A percentile compares a stretch with the other conserved stretches of the same genome.
Evolutionary conservation across 352 stramenopile genomes (phyloP).

Genomic region (Peronospora destructor): DNA sequence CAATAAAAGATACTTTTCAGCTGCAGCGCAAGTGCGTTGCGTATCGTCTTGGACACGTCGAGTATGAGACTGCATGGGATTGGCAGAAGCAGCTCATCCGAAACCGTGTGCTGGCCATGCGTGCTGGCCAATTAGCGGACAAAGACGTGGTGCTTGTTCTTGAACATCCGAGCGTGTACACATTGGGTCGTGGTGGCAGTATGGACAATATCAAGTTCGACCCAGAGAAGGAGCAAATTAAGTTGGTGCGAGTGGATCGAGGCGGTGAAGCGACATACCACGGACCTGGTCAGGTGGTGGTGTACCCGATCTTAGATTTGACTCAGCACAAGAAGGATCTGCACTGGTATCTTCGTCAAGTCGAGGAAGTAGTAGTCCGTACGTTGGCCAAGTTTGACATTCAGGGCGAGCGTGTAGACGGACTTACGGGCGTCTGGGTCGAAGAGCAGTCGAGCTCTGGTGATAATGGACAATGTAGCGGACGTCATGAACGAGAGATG

Average conservation of each 20-base stretch:
- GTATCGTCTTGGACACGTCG: constrained; percentile 61
- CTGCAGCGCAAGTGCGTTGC: constrained; percentile 47
- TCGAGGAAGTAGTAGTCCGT: constrained; percentile 94
- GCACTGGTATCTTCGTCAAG: constrained; percentile 94
- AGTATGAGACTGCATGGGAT: constrained; percentile 81
- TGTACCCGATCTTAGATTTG: constrained; percentile 97
- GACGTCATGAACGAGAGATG: constrained; percentile 51
- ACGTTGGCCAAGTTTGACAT: constrained; percentile 87
- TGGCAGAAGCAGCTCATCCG: constrained; percentile 87
- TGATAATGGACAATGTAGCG: constrained; percentile 13
- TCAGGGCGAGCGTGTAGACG: constrained; percentile 83
- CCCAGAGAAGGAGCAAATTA: constrained; percentile 48
- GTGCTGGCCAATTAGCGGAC: constrained; percentile 35
- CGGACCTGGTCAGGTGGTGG: constrained; percentile 94
- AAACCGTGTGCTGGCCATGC: constrained; percentile 53
- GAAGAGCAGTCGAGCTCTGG: constrained; percentile 29
- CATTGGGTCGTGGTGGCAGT: constrained; percentile 92
- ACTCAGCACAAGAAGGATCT: constrained; percentile 92
- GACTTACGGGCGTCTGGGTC: constrained; percentile 96
- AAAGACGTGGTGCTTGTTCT: constrained; percentile 46
- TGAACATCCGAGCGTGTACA: constrained; percentile 94
- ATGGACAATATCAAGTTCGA: constrained; percentile 82
- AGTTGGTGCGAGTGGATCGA: constrained; percentile 96
- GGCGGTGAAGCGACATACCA: constrained; percentile 99
- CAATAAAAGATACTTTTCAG: constrained; percentile 2